Evolutionary conservation across 2,329 filamentous ascomycete genomes (phyloP).

Genomic region (Xylaria sp.): DNA sequence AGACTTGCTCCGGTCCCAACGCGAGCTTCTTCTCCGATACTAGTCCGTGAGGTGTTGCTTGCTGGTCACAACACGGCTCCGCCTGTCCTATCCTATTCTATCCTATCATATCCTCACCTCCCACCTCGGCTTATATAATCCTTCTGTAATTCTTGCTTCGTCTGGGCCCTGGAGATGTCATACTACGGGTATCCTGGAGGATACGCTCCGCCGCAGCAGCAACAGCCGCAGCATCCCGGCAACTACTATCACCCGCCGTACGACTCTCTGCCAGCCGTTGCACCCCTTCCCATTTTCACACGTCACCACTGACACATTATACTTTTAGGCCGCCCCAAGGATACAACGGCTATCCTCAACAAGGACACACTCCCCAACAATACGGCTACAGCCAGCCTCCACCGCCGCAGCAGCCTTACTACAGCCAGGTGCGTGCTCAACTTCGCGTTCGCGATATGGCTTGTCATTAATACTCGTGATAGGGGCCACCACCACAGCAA

Average conservation of each 20-base stretch:
- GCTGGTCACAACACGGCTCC: slow-evolving; percentile 20
- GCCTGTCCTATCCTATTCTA: not conserved
- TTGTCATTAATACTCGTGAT: slow-evolving; percentile 39
- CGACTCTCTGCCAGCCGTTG: slow-evolving; percentile 18
- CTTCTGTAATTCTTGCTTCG: not conserved
- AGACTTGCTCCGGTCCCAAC: slow-evolving; percentile 1
- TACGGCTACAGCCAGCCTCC: slow-evolving; percentile 58
- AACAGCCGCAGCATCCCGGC: slow-evolving; percentile 47
- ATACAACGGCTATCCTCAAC: slow-evolving; percentile 58
- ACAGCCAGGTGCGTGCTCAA: slow-evolving; percentile 53
- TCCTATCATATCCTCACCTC: too few species aligned
- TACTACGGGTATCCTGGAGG: slow-evolving; percentile 50
- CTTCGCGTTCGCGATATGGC: not conserved
- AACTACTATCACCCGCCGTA: slow-evolving; percentile 50
- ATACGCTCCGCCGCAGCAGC: slow-evolving; percentile 50
- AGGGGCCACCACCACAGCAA: slow-evolving; percentile 54
- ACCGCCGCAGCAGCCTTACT: slow-evolving; percentile 59
- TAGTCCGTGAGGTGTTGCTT: slow-evolving; percentile 8
- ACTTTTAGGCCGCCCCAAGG: slow-evolving; percentile 54
- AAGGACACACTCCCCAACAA: slow-evolving; percentile 50
- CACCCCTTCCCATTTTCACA: slow-evolving; percentile 12
- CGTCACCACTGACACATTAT: slow-evolving; percentile 38
- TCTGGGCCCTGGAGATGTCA: slow-evolving; percentile 45
- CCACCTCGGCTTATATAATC: slow-evolving; percentile 12
- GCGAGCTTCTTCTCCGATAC: slow-evolving; percentile 19